Conservation (phyloP, 2,329 filamentous ascomycete species). For the Talaromyces atroroseus region DNA sequence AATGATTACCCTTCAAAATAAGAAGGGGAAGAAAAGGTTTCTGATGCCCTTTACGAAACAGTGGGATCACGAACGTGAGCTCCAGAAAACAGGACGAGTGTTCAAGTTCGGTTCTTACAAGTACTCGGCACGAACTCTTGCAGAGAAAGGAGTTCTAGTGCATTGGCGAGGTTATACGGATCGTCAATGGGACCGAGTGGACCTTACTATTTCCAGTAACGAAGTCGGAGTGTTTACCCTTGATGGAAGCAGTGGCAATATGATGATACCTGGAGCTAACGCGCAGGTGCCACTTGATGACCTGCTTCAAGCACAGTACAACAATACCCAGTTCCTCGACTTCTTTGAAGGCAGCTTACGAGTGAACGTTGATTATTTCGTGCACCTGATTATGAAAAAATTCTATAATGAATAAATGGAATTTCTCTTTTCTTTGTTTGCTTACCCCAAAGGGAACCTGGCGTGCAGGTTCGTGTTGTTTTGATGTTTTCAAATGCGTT, state of each 20-base stretch:
- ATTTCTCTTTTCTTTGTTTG: background rate
- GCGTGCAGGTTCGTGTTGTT: background rate
- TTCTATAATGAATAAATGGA: slow-evolving; percentile 65
- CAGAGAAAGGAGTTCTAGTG: slow-evolving; percentile 90
- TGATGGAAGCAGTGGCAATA: slow-evolving; percentile 83
- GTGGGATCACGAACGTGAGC: slow-evolving; percentile 95
- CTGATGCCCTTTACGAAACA: slow-evolving; percentile 95
- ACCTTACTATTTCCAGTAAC: slow-evolving; percentile 90
- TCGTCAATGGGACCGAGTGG: slow-evolving; percentile 83
- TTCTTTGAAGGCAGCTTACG: slow-evolving; percentile 82
- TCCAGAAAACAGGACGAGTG: slow-evolving; percentile 84
- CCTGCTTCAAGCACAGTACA: slow-evolving; percentile 91
- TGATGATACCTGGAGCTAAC: slow-evolving; percentile 92
- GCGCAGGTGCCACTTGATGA: slow-evolving; percentile 87
- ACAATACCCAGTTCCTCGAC: slow-evolving; percentile 93
- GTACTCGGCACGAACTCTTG: slow-evolving; percentile 82
- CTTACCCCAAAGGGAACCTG: background rate
- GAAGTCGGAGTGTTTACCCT: slow-evolving; percentile 90
- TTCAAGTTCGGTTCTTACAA: slow-evolving; percentile 98
- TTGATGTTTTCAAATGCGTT: slow-evolving; percentile 9
- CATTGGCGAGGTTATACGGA: slow-evolving; percentile 80
- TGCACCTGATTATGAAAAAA: slow-evolving; percentile 98
- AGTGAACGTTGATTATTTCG: slow-evolving; percentile 91
- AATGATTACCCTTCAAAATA: slow-evolving; percentile 93
- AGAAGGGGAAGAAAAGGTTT: slow-evolving; percentile 93